Conservation (phyloP, 176 grass and related monocot genomes). For the Olyra latifolia region DNA sequence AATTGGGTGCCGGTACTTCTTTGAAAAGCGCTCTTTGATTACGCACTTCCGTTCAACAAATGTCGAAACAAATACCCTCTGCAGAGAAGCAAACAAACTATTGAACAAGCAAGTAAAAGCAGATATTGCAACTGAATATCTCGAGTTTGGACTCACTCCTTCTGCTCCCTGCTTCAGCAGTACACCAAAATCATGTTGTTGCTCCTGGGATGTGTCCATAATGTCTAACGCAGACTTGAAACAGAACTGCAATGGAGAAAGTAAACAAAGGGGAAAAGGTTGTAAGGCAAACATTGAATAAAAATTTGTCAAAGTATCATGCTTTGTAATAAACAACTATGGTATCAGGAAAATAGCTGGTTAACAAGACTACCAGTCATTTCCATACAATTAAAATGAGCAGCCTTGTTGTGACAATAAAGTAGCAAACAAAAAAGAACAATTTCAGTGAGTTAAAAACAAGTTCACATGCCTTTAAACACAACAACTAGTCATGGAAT, state of each 20-base stretch:
- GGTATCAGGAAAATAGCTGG: background rate
- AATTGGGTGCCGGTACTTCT: constrained; percentile 83
- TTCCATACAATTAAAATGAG: constrained; percentile 9
- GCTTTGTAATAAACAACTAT: background rate
- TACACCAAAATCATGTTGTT: constrained; percentile 55
- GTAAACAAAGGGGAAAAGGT: background rate
- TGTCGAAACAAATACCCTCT: constrained; percentile 77
- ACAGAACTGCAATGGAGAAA: constrained; percentile 14
- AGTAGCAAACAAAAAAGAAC: background rate
- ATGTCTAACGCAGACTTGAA: background rate
- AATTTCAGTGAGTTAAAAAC: background rate
- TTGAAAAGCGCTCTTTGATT: constrained; percentile 85
- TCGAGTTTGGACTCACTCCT: constrained; percentile 57
- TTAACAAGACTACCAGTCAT: constrained; percentile 7
- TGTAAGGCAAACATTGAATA: background rate
- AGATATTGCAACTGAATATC: background rate
- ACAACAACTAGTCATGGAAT: background rate
- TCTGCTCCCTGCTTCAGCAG: constrained; percentile 92
- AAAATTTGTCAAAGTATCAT: background rate
- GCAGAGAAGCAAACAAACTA: constrained; percentile 42
- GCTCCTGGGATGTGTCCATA: constrained; percentile 56
- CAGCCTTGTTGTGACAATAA: background rate
- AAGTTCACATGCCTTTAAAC: background rate
- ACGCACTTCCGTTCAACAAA: constrained; percentile 72
- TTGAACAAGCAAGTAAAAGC: constrained; percentile 25